A percentile compares a stretch with the other conserved stretches of the same genome.
phyloP scores from a whole-genome alignment of 495 filamentous ascomycete species.

The Pseudomonodictys pantanalensis region DNA sequence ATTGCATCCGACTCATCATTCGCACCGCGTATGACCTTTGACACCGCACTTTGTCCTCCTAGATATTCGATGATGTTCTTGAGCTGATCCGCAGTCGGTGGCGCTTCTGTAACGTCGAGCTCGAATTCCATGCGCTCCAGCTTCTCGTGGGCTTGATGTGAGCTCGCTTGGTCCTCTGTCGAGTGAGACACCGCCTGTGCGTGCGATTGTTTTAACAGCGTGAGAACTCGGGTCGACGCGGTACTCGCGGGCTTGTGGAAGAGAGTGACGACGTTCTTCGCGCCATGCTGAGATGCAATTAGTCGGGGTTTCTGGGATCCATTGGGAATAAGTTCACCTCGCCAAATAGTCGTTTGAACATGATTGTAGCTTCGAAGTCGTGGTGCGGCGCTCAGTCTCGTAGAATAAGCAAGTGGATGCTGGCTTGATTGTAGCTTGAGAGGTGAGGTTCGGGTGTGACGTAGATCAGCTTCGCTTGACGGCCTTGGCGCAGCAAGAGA shows the following conservation, averaged over 20 bases:
- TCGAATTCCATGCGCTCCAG: constrained; percentile 68
- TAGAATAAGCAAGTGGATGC: not conserved
- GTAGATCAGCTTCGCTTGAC: constrained; percentile 19
- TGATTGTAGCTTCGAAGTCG: not conserved
- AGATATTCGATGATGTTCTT: constrained; percentile 84
- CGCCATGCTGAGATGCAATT: constrained; percentile 34
- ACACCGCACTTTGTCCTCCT: constrained; percentile 45
- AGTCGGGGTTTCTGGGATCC: constrained; percentile 1
- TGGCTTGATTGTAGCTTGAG: not conserved
- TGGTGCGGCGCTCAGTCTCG: not conserved
- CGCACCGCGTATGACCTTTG: constrained; percentile 68
- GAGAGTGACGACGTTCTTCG: constrained; percentile 81
- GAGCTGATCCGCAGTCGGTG: constrained; percentile 81
- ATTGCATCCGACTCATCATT: constrained; percentile 69
- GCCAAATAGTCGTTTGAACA: constrained; percentile 43
- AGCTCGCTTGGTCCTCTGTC: constrained; percentile 65
- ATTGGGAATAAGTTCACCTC: constrained; percentile 30
- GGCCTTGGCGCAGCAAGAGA: not conserved
- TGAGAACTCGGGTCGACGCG: constrained; percentile 63
- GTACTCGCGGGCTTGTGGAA: constrained; percentile 76
- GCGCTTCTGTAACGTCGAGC: constrained; percentile 75
- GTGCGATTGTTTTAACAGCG: constrained; percentile 71
- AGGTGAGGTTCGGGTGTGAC: constrained; percentile 21
- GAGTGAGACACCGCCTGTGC: constrained; percentile 56
- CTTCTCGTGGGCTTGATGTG: constrained; percentile 54